A percentile compares a stretch with the other conserved stretches of the same genome.
Evolutionary conservation across 192 early-diverging fungal genomes (phyloP).

Genomic region (Phlyctochytrium planicorne): DNA sequence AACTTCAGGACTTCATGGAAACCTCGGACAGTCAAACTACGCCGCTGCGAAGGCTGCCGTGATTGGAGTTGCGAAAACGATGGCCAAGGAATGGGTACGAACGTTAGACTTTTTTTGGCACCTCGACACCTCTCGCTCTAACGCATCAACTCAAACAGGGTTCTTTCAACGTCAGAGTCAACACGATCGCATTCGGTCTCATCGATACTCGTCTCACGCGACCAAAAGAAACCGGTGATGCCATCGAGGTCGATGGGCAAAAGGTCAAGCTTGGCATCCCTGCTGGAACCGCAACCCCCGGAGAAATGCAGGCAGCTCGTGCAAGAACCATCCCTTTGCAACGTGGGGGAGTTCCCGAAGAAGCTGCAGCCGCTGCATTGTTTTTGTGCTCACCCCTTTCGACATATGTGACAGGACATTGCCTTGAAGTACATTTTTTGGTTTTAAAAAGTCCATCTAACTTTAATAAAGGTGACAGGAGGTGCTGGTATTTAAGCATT

Average conservation of each 20-base stretch:
- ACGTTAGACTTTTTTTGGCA: background rate
- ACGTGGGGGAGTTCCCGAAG: slow-evolving; percentile 59
- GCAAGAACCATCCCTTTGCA: slow-evolving; percentile 51
- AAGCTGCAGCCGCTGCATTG: slow-evolving; percentile 59
- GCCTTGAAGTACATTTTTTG: background rate
- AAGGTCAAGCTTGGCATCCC: slow-evolving; percentile 65
- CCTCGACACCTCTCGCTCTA: too few relatives aligned
- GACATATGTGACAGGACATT: slow-evolving; percentile 51
- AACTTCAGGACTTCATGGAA: slow-evolving; percentile 26
- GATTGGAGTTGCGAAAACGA: slow-evolving; percentile 41
- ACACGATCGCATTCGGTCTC: slow-evolving; percentile 64
- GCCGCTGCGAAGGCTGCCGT: slow-evolving; percentile 48
- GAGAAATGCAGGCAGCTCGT: slow-evolving; percentile 13
- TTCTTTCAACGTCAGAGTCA: slow-evolving; percentile 34
- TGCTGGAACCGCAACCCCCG: slow-evolving; percentile 38
- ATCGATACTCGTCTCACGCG: slow-evolving; percentile 67
- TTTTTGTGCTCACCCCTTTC: slow-evolving; percentile 59
- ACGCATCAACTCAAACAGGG: background rate
- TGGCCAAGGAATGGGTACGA: slow-evolving; percentile 61
- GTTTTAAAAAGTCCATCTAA: background rate
- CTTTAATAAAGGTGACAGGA: slow-evolving; percentile 60
- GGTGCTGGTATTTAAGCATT: slow-evolving; percentile 53
- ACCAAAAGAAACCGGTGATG: slow-evolving; percentile 62
- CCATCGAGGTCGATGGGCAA: slow-evolving; percentile 56
- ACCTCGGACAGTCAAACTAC: slow-evolving; percentile 40